phyloP scores from a whole-genome alignment of 2,329 filamentous ascomycete genomes.

The Botrytis fragariae region DNA sequence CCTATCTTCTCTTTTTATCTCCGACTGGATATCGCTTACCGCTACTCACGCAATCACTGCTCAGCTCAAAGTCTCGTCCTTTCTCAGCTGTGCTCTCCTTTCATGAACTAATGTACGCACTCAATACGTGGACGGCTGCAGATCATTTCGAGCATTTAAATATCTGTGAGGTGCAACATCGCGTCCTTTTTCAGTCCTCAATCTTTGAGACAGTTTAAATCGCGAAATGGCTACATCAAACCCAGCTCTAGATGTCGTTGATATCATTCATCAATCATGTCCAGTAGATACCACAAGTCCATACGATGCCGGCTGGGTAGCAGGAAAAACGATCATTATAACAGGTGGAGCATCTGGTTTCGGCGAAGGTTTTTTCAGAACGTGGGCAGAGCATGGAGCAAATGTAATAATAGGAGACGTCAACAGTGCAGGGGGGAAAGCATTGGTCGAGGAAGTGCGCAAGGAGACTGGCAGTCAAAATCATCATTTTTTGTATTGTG shows the following conservation, averaged over 20 bases:
- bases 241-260: slow-evolving; percentile 24
- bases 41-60: neutral
- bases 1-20: neutral
- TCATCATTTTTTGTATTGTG: slow-evolving; percentile 58
- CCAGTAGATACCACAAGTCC: slow-evolving; percentile 47
- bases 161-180: neutral
- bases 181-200: neutral
- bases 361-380: slow-evolving; percentile 52
- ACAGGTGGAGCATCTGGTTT: slow-evolving; percentile 64
- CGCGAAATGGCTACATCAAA: neutral
- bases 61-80: neutral
- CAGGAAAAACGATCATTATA: slow-evolving; percentile 58
- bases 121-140: neutral
- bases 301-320: slow-evolving; percentile 47
- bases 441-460: slow-evolving; percentile 53
- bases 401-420: slow-evolving; percentile 64
- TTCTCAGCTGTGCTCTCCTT: neutral
- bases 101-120: neutral
- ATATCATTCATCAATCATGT: slow-evolving; percentile 30
- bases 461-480: slow-evolving; percentile 43
- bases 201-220: neutral
- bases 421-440: slow-evolving; percentile 52
- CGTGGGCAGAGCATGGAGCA: slow-evolving; percentile 56
- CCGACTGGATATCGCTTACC: neutral
- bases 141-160: neutral